Conservation (phyloP, 495 filamentous ascomycete species). For the Aspergillus cavernicola region DNA sequence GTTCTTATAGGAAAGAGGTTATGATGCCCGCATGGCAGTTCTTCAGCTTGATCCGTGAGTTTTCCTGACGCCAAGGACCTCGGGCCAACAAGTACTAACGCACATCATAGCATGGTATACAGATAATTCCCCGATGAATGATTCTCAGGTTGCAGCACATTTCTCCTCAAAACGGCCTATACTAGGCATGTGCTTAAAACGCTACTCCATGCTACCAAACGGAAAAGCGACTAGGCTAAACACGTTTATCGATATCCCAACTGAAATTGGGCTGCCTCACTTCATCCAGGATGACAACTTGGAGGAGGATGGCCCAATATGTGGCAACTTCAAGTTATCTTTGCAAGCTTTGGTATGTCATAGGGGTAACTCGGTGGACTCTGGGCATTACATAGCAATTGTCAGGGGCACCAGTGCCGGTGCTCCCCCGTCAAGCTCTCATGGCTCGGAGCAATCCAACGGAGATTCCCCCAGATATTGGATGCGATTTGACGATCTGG, state of each 20-base stretch:
- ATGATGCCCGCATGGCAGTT: slow-evolving; percentile 99
- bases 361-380: slow-evolving; percentile 80
- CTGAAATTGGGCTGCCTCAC: slow-evolving; percentile 81
- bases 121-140: slow-evolving; percentile 65
- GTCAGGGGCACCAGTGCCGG: slow-evolving; percentile 58
- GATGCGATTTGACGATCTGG: slow-evolving; percentile 89
- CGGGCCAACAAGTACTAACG: slow-evolving; percentile 34
- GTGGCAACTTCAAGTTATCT: slow-evolving; percentile 82
- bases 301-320: slow-evolving; percentile 59
- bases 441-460: slow-evolving; percentile 44
- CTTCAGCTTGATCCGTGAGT: slow-evolving; percentile 79
- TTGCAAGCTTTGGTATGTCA: slow-evolving; percentile 91
- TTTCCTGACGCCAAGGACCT: neutral
- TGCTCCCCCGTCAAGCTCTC: slow-evolving; percentile 45
- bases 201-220: slow-evolving; percentile 72
- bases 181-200: slow-evolving; percentile 86
- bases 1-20: slow-evolving; percentile 70
- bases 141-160: slow-evolving; percentile 68
- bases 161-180: slow-evolving; percentile 74
- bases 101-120: slow-evolving; percentile 53
- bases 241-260: slow-evolving; percentile 86
- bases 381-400: slow-evolving; percentile 86
- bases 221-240: slow-evolving; percentile 65
- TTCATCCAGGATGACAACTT: slow-evolving; percentile 81
- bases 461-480: slow-evolving; percentile 63